These are phyloP conservation scores for Botrytis byssoidea DNA, from an alignment of 2,329 filamentous ascomycete species.

Conservation along the genomic window DNA sequence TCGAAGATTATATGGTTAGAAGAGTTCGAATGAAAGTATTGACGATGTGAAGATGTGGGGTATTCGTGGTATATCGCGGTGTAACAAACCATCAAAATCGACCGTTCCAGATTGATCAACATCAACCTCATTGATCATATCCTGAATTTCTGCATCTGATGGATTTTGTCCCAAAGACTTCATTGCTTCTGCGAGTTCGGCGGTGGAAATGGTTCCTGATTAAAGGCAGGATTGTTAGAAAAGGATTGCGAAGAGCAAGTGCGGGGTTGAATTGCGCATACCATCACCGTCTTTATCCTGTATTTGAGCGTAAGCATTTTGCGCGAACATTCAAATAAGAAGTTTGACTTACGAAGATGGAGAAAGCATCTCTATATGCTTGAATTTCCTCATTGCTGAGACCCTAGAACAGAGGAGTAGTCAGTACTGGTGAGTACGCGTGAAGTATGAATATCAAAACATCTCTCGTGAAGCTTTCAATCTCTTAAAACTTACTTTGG, in stretches of 20 bases:
- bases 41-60: conserved; percentile 5
- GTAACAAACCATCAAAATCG: conserved; percentile 22
- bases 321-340: background rate
- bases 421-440: background rate
- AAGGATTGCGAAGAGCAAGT: background rate
- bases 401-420: background rate
- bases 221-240: background rate
- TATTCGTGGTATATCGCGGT: background rate
- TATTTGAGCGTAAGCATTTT: background rate
- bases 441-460: background rate
- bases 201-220: conserved; percentile 17
- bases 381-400: conserved; percentile 20
- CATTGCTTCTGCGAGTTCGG: conserved; percentile 20
- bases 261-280: conserved; percentile 19
- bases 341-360: conserved; percentile 12
- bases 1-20: conserved; percentile 6
- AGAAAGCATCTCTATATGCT: conserved; percentile 22
- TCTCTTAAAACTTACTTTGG: background rate
- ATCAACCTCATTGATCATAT: conserved; percentile 24
- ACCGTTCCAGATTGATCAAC: conserved; percentile 22
- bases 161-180: conserved; percentile 21
- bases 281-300: conserved; percentile 23
- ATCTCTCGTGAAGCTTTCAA: background rate
- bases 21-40: background rate
- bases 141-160: conserved; percentile 21